phyloP scores from a whole-genome alignment of 1,284 basidiomycete genomes.

The Rugosomyces carneus region DNA sequence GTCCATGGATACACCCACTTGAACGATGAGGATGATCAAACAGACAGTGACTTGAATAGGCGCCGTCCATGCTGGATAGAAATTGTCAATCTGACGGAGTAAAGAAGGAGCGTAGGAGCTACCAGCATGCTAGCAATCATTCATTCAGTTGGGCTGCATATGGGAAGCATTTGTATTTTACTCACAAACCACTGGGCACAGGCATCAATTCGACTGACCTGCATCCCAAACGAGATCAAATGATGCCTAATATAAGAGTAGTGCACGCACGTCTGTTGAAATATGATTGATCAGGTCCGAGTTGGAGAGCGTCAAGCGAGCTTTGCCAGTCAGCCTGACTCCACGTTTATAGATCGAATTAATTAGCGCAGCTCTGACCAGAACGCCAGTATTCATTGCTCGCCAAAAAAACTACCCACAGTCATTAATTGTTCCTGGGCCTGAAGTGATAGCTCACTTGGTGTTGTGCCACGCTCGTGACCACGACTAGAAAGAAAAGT shows the following conservation, averaged over 20 bases:
- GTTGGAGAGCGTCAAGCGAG: constrained; percentile 58
- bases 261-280: constrained; percentile 52
- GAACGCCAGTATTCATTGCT: constrained; percentile 65
- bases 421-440: constrained; percentile 3
- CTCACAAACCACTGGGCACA: constrained; percentile 67
- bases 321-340: constrained; percentile 58
- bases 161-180: constrained; percentile 14
- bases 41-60: constrained; percentile 63
- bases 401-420: constrained; percentile 66
- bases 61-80: constrained; percentile 53
- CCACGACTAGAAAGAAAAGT: constrained; percentile 57
- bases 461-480: constrained; percentile 54
- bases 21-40: constrained; percentile 54
- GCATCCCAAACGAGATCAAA: constrained; percentile 3
- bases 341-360: constrained; percentile 72
- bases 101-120: neutral
- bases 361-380: constrained; percentile 69
- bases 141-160: neutral
- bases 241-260: constrained; percentile 5
- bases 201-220: constrained; percentile 52
- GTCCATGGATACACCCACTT: constrained; percentile 32
- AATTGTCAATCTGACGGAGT: constrained; percentile 15
- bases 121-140: constrained; percentile 37
- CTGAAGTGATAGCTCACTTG: constrained; percentile 34
- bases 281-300: constrained; percentile 74